Base-by-base conservation (phyloP, 2,329 filamentous ascomycete genomes). In the Alternaria brassicicola region DNA sequence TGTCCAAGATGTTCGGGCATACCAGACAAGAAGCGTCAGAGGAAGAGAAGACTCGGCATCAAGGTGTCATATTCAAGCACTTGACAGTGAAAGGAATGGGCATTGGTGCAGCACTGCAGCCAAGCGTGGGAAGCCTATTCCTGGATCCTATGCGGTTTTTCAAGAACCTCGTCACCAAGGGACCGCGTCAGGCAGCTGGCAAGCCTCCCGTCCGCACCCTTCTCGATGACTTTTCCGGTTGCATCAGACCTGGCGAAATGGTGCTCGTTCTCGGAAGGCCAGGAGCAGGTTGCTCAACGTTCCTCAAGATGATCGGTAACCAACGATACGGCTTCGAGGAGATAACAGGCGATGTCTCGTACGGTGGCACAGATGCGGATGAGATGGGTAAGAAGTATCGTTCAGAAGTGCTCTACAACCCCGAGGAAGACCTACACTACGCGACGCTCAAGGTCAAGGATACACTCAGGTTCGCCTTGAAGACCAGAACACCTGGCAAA, bases 391-490 rank as follows among this genome's bases (percentile, higher is more conserved):
- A 84, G 61, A 81, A 88, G 66, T 90, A 88, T 68, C 83, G 86
- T 57, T 87, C 87, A 38, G 88, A 87, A 74, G 72, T 88, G 1
- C 81, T 91, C 12, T 93, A 94, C 73, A 92, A 92, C 65, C 88
- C 91, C 13, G 91, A 94, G 77, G 86, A 89, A 26, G 89, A 92
- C 71, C 83, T 89, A 26, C 90, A 93, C 71, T 93, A 92, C 63
- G 88, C 90, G 0, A 88, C 90, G n/a, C 79, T 95, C 21, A 91
- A 88, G 0, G 89, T 93, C 10, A 86, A 88, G 1, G 84, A 92
- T 63, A 94, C 90, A 0, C 80, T 94, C 0, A 83, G 86, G 49
- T 93, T 93, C 70, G 91, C 91, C 0, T 83, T 90, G 1, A 85
- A 87, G 49, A 86, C 87, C 1, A 82, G 89, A 50, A 90, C 89